These are phyloP conservation scores for Debaryomyces prosopidis DNA, from an alignment of 805 yeast species.

Conservation along the genomic window DNA sequence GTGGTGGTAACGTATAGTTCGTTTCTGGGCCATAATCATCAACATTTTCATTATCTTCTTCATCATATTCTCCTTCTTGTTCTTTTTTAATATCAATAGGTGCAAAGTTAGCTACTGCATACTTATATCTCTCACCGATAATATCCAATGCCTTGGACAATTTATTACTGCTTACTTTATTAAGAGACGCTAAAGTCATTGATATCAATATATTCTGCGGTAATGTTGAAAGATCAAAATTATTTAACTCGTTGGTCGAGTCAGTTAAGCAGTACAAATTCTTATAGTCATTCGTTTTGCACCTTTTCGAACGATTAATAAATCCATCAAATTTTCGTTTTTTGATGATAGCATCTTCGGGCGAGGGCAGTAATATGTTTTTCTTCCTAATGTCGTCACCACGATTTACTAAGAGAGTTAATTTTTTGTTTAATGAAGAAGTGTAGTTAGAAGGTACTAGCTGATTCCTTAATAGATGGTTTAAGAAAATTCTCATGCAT, in stretches of 20 bases:
- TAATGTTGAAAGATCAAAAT: constrained; percentile 69
- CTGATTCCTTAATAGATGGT: constrained; percentile 36
- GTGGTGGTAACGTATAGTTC: constrained; percentile 56
- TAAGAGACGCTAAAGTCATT: constrained; percentile 68
- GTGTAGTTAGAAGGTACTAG: constrained; percentile 37
- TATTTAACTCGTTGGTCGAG: constrained; percentile 56
- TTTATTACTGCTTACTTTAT: constrained; percentile 49
- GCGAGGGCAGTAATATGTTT: constrained; percentile 29
- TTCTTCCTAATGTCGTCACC: constrained; percentile 44
- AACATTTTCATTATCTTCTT: constrained; percentile 31
- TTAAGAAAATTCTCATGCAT: constrained; percentile 45
- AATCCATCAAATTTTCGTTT: constrained; percentile 47
- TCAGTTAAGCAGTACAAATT: constrained; percentile 68
- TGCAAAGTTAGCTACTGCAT: constrained; percentile 19
- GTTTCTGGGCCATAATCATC: constrained; percentile 41
- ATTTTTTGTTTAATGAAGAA: constrained; percentile 25
- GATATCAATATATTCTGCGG: constrained; percentile 63
- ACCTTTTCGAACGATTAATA: constrained; percentile 27
- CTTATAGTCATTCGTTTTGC: constrained; percentile 47
- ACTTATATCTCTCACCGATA: constrained; percentile 63
- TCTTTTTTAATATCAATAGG: constrained; percentile 5
- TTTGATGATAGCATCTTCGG: constrained; percentile 30
- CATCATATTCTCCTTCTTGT: constrained; percentile 17
- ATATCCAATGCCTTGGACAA: constrained; percentile 70
- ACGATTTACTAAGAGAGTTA: constrained; percentile 28